Evolutionary conservation across 345 rosid genomes (phyloP), one percentile per base, ranked within the genome.

Genomic region (Angophora floribunda): DNA sequence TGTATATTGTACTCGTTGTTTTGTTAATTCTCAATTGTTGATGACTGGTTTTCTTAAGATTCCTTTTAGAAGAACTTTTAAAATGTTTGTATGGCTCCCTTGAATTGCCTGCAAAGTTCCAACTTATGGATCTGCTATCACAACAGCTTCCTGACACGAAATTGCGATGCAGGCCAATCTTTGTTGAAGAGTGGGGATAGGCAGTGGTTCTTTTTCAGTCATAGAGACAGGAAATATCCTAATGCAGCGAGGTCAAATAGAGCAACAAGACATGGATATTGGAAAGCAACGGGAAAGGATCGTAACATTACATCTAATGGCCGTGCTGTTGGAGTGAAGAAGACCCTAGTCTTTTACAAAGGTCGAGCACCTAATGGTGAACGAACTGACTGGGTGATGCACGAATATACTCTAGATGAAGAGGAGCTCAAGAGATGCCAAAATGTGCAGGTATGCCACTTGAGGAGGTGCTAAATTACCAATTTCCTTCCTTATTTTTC

Each of bases 301-400:
- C 96, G 97, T 5, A 89, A 16, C 51, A 50, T 97, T 41, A 84
- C 90, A 6, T 95, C 94, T 90, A 90, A 90, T 88, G 93, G 95
- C 70, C 92, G 97, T 6, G 75, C 87, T 13, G 99, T 94, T 88
- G 99, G 99, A 75, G 89, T 94, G 88, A 97, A 96, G 93, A 96
- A 97, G 92, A 96, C 99, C 59, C 94, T 96, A 51, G 96, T 97
- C 87, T 96, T 95, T 90, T 95, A 97, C 52, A 90, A 90, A 88
- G 99, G 99, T 49, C 96, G 97, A 49, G 97, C 99, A 14, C 99
- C 99, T 7, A 92, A 6, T 86, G 99, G 99, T 32, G 90, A 92
- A n/a, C 91, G 99, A 78, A 96, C 97, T 52, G 95, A 97, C 89
- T 97, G 99, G 99, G 99, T 96, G 85, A 97, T 97, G 99, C 99